Base-by-base conservation (phyloP, 805 yeast species). In the Metschnikowia amazonensis region DNA sequence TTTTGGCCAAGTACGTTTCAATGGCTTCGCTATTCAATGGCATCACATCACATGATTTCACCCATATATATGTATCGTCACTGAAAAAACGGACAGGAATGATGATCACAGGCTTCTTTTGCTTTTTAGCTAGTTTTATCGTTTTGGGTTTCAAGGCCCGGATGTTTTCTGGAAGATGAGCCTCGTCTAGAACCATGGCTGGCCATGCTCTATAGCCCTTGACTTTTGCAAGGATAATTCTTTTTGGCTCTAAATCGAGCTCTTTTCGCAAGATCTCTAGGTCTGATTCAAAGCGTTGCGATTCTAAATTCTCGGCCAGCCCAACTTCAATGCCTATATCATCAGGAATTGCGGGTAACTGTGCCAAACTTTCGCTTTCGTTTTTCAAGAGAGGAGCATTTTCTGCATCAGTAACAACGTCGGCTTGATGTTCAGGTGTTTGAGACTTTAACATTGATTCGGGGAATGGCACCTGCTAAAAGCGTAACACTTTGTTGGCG, bases 121-220 rank as follows among this genome's bases (percentile, higher is more conserved):
- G 49, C 50, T 49, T 50, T 18, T 48, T 58, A 47, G 63, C 52
- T 23, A 56, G 56, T 34, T 63, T 58, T 27, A 65, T 53, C 17
- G 65, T 52, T 52, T 77, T 77, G 13, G 88, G 86, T 46, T 72
- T 76, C 49, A 71, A 74, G 14, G 64, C 61, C 21, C 65, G 52
- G 24, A 86, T 77, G 53, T 73, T 67, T 17, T 68, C 77, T 0
- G 95, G 94, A 5, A 87, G 70, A 6, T 78, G 63, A 14, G 74
- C 72, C 48, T 69, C 76, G 1, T 82, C 83, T 3, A 87, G 75
- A 3, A 86, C 81, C 80, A 87, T 82, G 2, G 90, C 89, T 0
- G 96, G 96, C 96, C 96, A 88, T 34, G 90, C 84, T 2, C 95
- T 86, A 60, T 81, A 88, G 7, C 95, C 95, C 58, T 86, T 88